A percentile compares a stretch with the other conserved stretches of the same genome.
These are phyloP conservation scores for Vitis cinerea DNA, from an alignment of 164 flowering plant genomes.

Conservation along the genomic window DNA sequence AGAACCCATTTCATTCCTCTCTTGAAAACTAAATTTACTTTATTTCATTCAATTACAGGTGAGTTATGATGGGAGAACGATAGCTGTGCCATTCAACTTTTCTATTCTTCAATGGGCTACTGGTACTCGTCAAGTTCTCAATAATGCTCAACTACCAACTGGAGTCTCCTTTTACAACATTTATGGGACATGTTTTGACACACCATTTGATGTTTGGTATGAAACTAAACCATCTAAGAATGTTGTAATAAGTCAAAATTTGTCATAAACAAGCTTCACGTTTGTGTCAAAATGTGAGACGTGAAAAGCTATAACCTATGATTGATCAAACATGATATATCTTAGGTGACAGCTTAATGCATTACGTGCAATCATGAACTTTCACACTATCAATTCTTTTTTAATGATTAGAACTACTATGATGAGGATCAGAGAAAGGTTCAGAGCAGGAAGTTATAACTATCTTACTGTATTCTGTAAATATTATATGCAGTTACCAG, in stretches of 20 bases:
- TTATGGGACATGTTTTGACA: slow-evolving; percentile 73
- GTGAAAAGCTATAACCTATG: not conserved
- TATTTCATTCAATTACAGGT: slow-evolving; percentile 43
- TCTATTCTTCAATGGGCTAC: slow-evolving; percentile 71
- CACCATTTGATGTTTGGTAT: slow-evolving; percentile 91
- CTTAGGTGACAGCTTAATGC: too few relatives aligned
- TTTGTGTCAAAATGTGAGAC: not conserved
- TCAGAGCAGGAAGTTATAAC: too few relatives aligned
- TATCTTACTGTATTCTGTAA: too few relatives aligned
- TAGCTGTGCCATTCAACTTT: slow-evolving; percentile 76
- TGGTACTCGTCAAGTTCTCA: slow-evolving; percentile 64
- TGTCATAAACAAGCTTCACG: not conserved
- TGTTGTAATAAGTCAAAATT: not conserved
- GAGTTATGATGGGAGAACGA: slow-evolving; percentile 47
- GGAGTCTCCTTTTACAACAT: slow-evolving; percentile 79
- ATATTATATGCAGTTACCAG: too few relatives aligned
- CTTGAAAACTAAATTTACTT: not conserved
- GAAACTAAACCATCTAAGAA: slow-evolving; percentile 16
- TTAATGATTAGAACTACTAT: too few relatives aligned
- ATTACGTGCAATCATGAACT: too few relatives aligned
- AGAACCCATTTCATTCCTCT: too few relatives aligned
- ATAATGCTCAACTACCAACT: slow-evolving; percentile 61
- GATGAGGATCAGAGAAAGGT: too few relatives aligned
- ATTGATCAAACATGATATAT: too few relatives aligned
- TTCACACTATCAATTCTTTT: too few relatives aligned